Evolutionary conservation across 2,329 filamentous ascomycete species (phyloP), one percentile per base, ranked within the genome.

Genomic region (Aurifilum marmelostoma): DNA sequence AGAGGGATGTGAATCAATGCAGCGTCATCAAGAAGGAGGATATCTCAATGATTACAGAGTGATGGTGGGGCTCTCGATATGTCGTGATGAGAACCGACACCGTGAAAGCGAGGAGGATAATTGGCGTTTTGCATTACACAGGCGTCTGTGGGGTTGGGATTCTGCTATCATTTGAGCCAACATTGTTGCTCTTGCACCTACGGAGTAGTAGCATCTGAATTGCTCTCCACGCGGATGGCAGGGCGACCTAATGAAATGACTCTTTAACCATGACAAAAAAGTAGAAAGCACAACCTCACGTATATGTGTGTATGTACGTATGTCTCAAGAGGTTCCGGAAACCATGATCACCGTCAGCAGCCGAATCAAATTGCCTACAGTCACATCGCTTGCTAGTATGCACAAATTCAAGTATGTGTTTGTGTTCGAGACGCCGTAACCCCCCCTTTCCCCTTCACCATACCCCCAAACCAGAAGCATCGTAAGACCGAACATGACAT

Each of bases 1-100:
- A 87, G 71, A 86, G 96, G 65, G 92, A 97, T 76, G 89, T 91
- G 74, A 88, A 87, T 75, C 94, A 97, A 82, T 95, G 97, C 78
- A 97, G 92, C 72, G 87, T 91, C 66, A 98, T 99, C 78, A 88
- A 91, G 78, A 86, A 88, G 78, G 86, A 90, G 80, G 87, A 83
- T 74, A 89, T 89, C 65, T 82, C 85, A 2, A 83, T 83, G 74
- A 78, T 85, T 61, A 76, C 81, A 69, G 82, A 77, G 71, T 70
- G 65, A 50, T 61, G 29, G 24, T 18, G 52, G 27, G 12, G 24
- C 6, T 32, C 52, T 29, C 27, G 24, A 6, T 7, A 37, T 34
- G 32, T n/a, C 7, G 56, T 12, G 18, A 24, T 5, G 56, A 37
- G 29, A 14, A 37, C 3, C 18, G n/a, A 37, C 32, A 21, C 7